Conservation (phyloP, 139 green algal genomes). For the Chlamydomonas urium region DNA sequence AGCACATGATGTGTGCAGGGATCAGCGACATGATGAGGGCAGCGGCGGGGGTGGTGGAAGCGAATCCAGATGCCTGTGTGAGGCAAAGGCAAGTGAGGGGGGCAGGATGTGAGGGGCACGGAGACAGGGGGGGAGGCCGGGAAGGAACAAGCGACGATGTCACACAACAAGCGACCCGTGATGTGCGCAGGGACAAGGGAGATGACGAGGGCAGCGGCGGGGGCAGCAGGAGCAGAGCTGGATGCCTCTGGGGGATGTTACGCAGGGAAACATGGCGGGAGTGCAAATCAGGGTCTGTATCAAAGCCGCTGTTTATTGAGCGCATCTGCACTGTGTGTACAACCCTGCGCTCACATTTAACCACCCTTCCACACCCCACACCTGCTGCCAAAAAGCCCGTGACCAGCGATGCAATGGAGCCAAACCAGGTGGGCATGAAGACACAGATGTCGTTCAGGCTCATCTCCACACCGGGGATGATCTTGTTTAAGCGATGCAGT, state of each 20-base stretch:
- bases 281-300: too few relatives aligned
- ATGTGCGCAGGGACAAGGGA: slow-evolving; percentile 15
- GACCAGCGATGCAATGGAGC: background rate
- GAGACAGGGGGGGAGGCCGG: too few relatives aligned
- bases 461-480: background rate
- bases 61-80: slow-evolving; percentile 1
- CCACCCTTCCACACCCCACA: too few relatives aligned
- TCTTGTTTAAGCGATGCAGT: background rate
- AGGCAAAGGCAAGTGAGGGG: too few relatives aligned
- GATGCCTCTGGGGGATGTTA: too few relatives aligned
- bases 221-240: background rate
- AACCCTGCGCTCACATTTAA: too few relatives aligned
- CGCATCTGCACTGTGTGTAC: too few relatives aligned
- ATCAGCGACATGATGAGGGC: slow-evolving; percentile 14
- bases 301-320: too few relatives aligned
- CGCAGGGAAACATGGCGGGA: too few relatives aligned
- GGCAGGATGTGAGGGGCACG: too few relatives aligned
- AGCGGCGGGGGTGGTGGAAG: background rate
- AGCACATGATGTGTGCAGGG: slow-evolving; percentile 19
- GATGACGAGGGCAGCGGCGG: slow-evolving; percentile 6
- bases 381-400: slow-evolving; percentile 6
- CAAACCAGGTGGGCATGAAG: slow-evolving; percentile 14
- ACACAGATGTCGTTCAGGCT: slow-evolving; percentile 16
- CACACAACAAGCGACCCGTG: slow-evolving; percentile 12
- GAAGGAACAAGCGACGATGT: too few relatives aligned